phyloP scores from a whole-genome alignment of 768 basidiomycete species.

The Kwoniella shandongensis region DNA sequence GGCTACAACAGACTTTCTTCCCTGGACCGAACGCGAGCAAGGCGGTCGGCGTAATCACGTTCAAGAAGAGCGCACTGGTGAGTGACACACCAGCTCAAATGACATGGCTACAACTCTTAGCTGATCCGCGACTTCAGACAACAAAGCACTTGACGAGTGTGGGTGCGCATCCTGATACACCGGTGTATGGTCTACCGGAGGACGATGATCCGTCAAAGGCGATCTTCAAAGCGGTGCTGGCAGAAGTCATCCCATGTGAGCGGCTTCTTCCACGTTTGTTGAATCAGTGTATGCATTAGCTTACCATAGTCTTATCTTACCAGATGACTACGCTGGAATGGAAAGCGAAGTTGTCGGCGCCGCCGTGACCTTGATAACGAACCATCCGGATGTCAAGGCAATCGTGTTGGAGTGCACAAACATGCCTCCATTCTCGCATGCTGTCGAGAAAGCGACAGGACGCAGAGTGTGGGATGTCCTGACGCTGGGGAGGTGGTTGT shows the following conservation, averaged over 20 bases:
- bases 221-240: slow-evolving; percentile 31
- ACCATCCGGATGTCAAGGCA: slow-evolving; percentile 28
- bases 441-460: slow-evolving; percentile 25
- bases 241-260: slow-evolving; percentile 23
- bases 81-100: too few species aligned
- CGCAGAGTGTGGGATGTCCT: slow-evolving; percentile 27
- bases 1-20: slow-evolving; percentile 29
- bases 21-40: slow-evolving; percentile 15
- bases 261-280: not conserved
- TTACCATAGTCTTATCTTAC: not conserved
- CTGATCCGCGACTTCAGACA: too few species aligned
- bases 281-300: not conserved
- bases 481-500: slow-evolving; percentile 31
- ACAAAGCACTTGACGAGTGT: slow-evolving; percentile 33
- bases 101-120: not conserved
- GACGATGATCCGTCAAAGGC: slow-evolving; percentile 16
- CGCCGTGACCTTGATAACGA: slow-evolving; percentile 14
- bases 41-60: slow-evolving; percentile 38
- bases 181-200: slow-evolving; percentile 27
- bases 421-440: slow-evolving; percentile 33
- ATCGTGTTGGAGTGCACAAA: slow-evolving; percentile 41
- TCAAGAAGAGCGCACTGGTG: slow-evolving; percentile 28
- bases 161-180: slow-evolving; percentile 28
- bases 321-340: slow-evolving; percentile 40
- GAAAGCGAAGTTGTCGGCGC: slow-evolving; percentile 29